Base-by-base conservation (phyloP, 441 rosid species). In the Syzygium malaccense region DNA sequence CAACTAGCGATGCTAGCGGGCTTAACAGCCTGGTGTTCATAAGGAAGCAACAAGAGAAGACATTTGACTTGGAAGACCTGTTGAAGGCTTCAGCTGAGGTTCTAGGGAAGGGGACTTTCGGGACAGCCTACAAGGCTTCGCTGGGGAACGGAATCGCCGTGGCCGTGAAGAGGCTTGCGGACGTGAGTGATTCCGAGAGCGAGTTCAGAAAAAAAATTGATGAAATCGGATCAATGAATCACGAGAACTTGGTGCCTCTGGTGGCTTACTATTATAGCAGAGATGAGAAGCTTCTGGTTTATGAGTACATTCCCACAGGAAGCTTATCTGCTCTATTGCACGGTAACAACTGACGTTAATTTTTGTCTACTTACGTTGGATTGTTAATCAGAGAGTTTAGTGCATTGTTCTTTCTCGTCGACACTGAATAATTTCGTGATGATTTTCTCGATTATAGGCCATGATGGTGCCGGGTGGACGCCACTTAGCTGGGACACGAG, bases 111-210 rank as follows among this genome's bases (percentile, higher is more conserved):
- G 90, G 90, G 48, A 86, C 85, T 49, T 88, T 66, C 30, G 90
- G 90, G 85, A 88, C 90, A 37, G n/a, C 87, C 51, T 88, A 88
- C 30, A 88, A 88, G 85, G 90, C 90, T 25, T 64, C 86, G 25
- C 87, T 88, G n/a, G 87, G 18, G 26, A 20, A 55, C 23, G 90
- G 87, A 26, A 55, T 55, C 14, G 8, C 37, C 23, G 37, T 88
- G 17, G 87, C 87, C 4, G 90, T 88, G 62, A 88, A 88, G 90
- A 85, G 90, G 75, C 45, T 88, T 87, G 45, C 45, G 55, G 87
- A 88, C 55, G 71, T 71, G 75, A 86, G 10, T 5, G 85, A 66
- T 55, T 56, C 90, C 62, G 85, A 49, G n/a, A 56, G 23, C 18
- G 90, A 54, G 85, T 88, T 88, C 30, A 23, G 19, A 28, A 85